Base-by-base conservation (phyloP, 2,329 filamentous ascomycete species). In the Fusarium buharicum region DNA sequence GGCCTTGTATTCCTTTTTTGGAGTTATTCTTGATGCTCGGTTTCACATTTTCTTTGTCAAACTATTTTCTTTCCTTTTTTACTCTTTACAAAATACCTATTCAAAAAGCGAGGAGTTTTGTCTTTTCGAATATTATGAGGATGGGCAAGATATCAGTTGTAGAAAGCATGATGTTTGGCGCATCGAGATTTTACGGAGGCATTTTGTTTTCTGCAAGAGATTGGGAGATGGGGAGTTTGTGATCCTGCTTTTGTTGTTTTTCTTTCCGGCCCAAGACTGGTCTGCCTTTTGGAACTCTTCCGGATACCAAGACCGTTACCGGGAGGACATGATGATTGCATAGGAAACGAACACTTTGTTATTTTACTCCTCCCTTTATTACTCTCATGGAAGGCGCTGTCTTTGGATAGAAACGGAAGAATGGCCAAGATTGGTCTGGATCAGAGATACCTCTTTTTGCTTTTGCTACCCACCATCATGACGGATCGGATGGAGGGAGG, bases 161-260 rank as follows among this genome's bases (percentile, higher is more conserved):
- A 70, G 68, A 70, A 28, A 68, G 68, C 68, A 70, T 70, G 57
- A 68, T 59, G 67, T 66, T 62, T 59, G 68, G 68, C 68, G 68
- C 68, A 70, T 69, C 66, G 47, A 60, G 50, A 67, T 46, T 24
- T 44, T 55, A 51, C 30, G 37, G 58, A 46, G 60, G 55, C 24
- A 47, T 40, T 50, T 44, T 56, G 40, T 57, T 52, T 58, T 63
- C 37, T 51, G 47, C 55, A 50, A 51, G 66, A 49, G 59, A 51
- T 50, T 28, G 44, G 52, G 49, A 67, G 59, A 70, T 24, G 65
- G 67, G 64, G 66, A 24, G 22, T 24, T 24, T 61, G 56, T 47
- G 54, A 46, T 50, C 30, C 49, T 51, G 40, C 38, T 46, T 50
- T 45, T 22, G 52, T 44, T 51, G 28, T 52, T 39, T 38, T 44